Evolutionary conservation across 1,284 basidiomycete genomes (phyloP), one percentile per base, ranked within the genome.

Genomic region (Malassezia japonica): DNA sequence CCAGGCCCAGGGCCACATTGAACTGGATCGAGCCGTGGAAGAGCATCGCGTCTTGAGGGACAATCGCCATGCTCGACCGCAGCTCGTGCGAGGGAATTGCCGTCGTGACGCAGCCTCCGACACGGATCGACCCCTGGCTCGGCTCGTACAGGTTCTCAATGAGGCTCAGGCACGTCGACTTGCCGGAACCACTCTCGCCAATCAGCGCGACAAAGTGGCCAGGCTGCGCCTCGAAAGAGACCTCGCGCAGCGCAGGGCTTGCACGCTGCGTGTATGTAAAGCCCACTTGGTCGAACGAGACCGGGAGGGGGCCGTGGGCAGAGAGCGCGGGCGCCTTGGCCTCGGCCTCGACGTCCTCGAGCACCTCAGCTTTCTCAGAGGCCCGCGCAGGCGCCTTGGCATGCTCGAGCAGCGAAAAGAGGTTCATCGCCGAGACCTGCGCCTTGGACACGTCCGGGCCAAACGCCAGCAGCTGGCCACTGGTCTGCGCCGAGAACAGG

Each of bases 41-140:
- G 4, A 95, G 77, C 0, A 84, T 87, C 56, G 91, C 88, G 65
- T 95, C 89, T 74, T 96, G 92, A 21, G 88, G 91, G 32, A 98
- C 92, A 36, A 76, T 71, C 5, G 74, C 74, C 58, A 77, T 75
- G 45, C 65, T 57, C 6, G 55, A 61, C 3, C 75, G 66, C 6
- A 74, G 61, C 29, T 8, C 70, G 57, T n/a, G 74, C 47, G 72
- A 92, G 92, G 58, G 87, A 77, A 37, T 85, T 82, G 13, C 79
- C 78, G 64, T 94, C 82, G 53, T 83, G 48, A 82, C 81, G 55
- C 84, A 77, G 25, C 82, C 86, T 62, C 95, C 91, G 34, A 95
- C 78, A 44, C 79, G 79, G 47, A 91, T 77, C 16, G 77, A 78
- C 59, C 88, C 88, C 20, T 78, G 78, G 27, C 85, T 74, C 3